Evolutionary conservation across 202 grass and related monocot species (phyloP).

Genomic region (Brachypodium distachyon): DNA sequence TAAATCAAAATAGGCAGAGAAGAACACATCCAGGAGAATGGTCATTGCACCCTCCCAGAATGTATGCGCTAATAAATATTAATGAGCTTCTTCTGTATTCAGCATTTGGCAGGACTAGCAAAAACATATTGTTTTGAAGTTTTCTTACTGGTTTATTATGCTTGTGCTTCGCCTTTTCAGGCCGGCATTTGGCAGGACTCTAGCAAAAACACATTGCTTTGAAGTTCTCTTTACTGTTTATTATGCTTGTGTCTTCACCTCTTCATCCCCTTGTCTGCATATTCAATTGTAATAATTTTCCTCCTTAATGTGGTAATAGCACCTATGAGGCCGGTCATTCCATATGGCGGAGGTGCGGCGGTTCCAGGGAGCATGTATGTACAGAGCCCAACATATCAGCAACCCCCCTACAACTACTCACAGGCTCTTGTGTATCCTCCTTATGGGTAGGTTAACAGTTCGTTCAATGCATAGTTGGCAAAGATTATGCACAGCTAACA

Average conservation of each 20-base stretch:
- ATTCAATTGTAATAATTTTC: constrained; percentile 19
- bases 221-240: neutral
- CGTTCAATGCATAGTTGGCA: constrained; percentile 30
- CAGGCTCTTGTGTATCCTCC: constrained; percentile 56
- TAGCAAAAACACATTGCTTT: neutral
- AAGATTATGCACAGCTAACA: constrained; percentile 29
- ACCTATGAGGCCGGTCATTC: constrained; percentile 50
- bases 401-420: constrained; percentile 57
- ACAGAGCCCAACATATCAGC: constrained; percentile 65
- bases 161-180: neutral
- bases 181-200: neutral
- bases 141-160: constrained; percentile 8
- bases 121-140: neutral
- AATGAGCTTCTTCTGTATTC: neutral
- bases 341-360: constrained; percentile 53
- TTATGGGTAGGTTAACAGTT: constrained; percentile 60
- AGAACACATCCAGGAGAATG: neutral
- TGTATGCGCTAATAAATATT: neutral
- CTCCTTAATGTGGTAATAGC: constrained; percentile 39
- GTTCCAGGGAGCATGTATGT: constrained; percentile 55
- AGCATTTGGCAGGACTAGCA: neutral
- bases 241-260: constrained; percentile 2
- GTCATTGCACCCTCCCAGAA: neutral
- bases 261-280: constrained; percentile 5
- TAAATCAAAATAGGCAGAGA: neutral